Base-by-base conservation (phyloP, 2,329 filamentous ascomycete genomes). In the Fusarium sp. region DNA sequence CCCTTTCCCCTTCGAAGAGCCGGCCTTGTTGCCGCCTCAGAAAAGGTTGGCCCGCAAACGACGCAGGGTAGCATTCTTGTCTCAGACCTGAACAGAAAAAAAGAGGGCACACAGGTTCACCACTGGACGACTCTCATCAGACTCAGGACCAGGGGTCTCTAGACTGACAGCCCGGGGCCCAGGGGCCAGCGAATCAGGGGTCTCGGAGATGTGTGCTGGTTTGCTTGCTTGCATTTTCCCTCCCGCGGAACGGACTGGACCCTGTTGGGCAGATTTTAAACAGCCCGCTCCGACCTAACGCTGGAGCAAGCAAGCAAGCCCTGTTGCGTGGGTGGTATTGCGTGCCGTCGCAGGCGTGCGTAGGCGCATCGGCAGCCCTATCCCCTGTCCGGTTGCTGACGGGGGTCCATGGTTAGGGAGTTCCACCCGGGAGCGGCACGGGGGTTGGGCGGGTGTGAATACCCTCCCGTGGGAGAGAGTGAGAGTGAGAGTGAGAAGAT, bases 1-100 rank as follows among this genome's bases (percentile, higher is more conserved):
- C 22, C 8, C 22, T n/a, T n/a, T 13, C 13, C 38, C 16, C 11
- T 22, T 25, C 45, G 45, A 25, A 50, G 45, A 31, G 31, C 42
- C 45, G 60, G 38, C 13, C 60, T 63, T 52, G 42, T 52, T 63
- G 25, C 42, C 33, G 35, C 36, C 36, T 60, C 57, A 45, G 54
- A 58, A 56, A 31, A 29, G 18, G n/a, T 20, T 56, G 27, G 18
- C 50, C 22, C 20, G 27, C 56, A 38, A 61, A 47, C 58, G 27
- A 27, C 36, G 29, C 58, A 61, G 58, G 38, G 58, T 61, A 33
- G 38, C 27, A 61, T 61, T 35, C 7, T 31, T 31, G 58, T 33
- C 27, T 33, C 38, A 45, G 27, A 50, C 45, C 25, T 50, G 45
- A 50, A 11, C 42, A 45, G 20, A 45, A 25, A 45, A 22, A 45